Evolutionary conservation across 805 yeast species (phyloP), one percentile per base, ranked within the genome.

Genomic region (Yueomyces sinensis): DNA sequence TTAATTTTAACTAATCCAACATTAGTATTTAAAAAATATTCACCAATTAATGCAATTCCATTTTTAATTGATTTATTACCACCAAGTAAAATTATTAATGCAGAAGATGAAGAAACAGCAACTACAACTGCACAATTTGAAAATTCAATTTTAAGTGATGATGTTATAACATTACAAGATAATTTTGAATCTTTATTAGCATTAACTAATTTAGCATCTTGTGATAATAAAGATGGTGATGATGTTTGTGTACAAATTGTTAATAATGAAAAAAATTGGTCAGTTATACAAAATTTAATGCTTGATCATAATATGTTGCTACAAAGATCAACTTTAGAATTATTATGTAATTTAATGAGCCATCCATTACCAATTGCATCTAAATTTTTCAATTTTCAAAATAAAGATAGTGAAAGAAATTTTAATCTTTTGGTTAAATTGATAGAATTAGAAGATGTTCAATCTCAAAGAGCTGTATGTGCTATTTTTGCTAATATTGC

Each of bases 141-240:
- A 17, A 37, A 35, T 6, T 25, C 22, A 9, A 18, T 38, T 2
- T 36, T 43, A 13, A 28, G 40, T 14, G 52, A 48, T 9, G 49
- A 47, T 6, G 28, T 36, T 9, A 29, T 49, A 4, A 39, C 53
- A 2, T 18, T 33, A 3, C 63, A 43, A 27, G 66, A 62, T 38
- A 63, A 66, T 16, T 69, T 66, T 42, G 79, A 75, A 44, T 59
- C 76, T 0, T 55, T 82, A 28, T 48, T 76, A 17, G 82, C 87
- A 0, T 61, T 81, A 20, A 81, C 89, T 1, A 82, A 81, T 51
- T 42, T 78, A 6, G 70, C 83, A 0, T 65, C 82, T 0, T 39
- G 63, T 2, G 61, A 59, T 30, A 61, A 60, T 9, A 59, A 62
- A 4, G 54, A 52, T 13, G 53, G 63, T 25, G 63, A 65, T 9